Conservation (phyloP, 495 filamentous ascomycete genomes). For the Cetradonia linearis region DNA sequence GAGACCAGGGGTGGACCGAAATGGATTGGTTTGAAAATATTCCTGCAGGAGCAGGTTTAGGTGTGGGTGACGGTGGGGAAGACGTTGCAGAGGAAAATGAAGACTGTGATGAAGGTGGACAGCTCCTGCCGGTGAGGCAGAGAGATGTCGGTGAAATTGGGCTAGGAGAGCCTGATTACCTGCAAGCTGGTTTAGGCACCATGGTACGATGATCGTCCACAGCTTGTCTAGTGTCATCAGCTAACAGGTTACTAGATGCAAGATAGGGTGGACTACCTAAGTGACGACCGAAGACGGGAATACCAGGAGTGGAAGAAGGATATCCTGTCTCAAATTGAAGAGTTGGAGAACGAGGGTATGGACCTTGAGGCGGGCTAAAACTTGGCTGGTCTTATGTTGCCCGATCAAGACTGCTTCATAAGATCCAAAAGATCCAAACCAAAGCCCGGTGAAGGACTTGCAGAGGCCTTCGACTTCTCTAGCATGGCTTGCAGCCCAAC, state of each 20-base stretch:
- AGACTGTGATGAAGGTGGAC: slow-evolving; percentile 10
- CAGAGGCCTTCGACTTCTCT: slow-evolving; percentile 39
- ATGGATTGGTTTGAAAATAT: slow-evolving; percentile 60
- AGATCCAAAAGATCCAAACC: slow-evolving; percentile 50
- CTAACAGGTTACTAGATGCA: slow-evolving; percentile 44
- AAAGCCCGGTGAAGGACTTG: slow-evolving; percentile 27
- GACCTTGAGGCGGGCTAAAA: slow-evolving; percentile 9
- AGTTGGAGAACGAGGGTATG: slow-evolving; percentile 31
- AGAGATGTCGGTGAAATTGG: not conserved
- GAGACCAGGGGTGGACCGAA: slow-evolving; percentile 50
- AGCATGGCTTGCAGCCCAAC: slow-evolving; percentile 48
- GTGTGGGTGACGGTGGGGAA: slow-evolving; percentile 29
- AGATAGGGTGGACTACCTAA: slow-evolving; percentile 69
- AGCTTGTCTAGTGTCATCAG: not conserved
- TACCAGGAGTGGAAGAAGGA: slow-evolving; percentile 64
- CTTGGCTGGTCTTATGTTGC: not conserved
- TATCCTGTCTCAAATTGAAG: slow-evolving; percentile 48
- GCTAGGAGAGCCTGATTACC: slow-evolving; percentile 16
- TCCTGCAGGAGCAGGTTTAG: slow-evolving; percentile 31
- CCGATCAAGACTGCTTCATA: slow-evolving; percentile 33
- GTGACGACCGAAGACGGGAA: slow-evolving; percentile 54
- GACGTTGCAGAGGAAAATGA: slow-evolving; percentile 23
- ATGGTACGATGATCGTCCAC: slow-evolving; percentile 37
- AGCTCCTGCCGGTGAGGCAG: not conserved
- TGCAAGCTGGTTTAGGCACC: slow-evolving; percentile 53